These are phyloP conservation scores for Lachnellula hyalina DNA, from an alignment of 2,329 filamentous ascomycete species.

Conservation along the genomic window DNA sequence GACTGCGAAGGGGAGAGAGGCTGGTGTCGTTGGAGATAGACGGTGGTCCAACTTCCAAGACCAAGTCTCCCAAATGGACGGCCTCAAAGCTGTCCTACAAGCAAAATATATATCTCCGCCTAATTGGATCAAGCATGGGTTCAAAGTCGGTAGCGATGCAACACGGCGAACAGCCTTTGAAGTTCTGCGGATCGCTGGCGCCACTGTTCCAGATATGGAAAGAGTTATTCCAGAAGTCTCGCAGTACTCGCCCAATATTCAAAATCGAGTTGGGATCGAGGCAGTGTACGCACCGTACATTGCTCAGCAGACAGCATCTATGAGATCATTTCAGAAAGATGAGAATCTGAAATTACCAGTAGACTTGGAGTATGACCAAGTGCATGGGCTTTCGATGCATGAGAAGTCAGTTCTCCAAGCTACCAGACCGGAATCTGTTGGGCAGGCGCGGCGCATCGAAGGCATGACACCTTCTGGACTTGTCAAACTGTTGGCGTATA, in stretches of 20 bases:
- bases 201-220: constrained; percentile 53
- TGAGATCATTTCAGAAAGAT: constrained; percentile 65
- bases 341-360: constrained; percentile 67
- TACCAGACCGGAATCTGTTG: constrained; percentile 76
- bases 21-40: constrained; percentile 71
- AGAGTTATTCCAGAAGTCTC: constrained; percentile 51
- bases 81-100: constrained; percentile 58
- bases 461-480: constrained; percentile 62
- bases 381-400: constrained; percentile 72
- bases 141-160: constrained; percentile 62
- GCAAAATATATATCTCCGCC: constrained; percentile 52
- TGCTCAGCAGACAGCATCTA: constrained; percentile 61
- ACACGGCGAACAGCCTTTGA: constrained; percentile 70
- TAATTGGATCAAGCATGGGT: constrained; percentile 65
- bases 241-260: constrained; percentile 53
- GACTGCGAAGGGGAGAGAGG: constrained; percentile 69
- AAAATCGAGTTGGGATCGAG: constrained; percentile 71
- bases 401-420: constrained; percentile 67
- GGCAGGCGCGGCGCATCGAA: constrained; percentile 83
- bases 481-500: constrained; percentile 56
- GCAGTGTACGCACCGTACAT: constrained; percentile 85
- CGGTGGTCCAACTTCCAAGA: constrained; percentile 70
- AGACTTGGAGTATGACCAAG: constrained; percentile 68
- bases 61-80: constrained; percentile 61
- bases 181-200: constrained; percentile 63